phyloP scores from a whole-genome alignment of 2,329 filamentous ascomycete species.

The Cladosporium sphaerospermum region DNA sequence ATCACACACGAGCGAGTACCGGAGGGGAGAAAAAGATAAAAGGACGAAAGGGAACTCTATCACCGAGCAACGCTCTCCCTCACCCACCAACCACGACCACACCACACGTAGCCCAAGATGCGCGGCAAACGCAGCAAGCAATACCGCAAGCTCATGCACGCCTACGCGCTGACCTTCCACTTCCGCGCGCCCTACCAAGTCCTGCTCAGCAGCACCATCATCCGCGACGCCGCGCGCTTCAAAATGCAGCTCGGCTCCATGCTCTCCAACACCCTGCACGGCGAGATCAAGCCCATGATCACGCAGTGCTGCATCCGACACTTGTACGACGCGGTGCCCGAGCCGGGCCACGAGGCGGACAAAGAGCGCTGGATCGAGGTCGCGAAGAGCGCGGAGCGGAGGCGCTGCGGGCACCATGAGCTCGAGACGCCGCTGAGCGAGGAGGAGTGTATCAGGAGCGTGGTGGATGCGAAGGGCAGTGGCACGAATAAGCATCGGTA shows the following conservation, averaged over 20 bases:
- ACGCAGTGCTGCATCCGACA: constrained; percentile 76
- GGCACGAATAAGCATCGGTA: constrained; percentile 73
- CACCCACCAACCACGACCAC: not conserved
- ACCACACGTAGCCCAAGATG: constrained; percentile 43
- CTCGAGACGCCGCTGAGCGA: constrained; percentile 65
- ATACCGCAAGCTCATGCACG: constrained; percentile 88
- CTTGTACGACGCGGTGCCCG: constrained; percentile 51
- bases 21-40: not conserved
- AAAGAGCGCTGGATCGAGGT: constrained; percentile 60
- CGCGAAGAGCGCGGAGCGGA: constrained; percentile 68
- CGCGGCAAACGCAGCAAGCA: constrained; percentile 64
- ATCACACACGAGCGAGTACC: too few relatives aligned
- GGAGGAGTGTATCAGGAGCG: constrained; percentile 62
- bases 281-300: constrained; percentile 78
- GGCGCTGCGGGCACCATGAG: constrained; percentile 72
- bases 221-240: constrained; percentile 72
- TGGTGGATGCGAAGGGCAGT: constrained; percentile 71
- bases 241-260: constrained; percentile 82
- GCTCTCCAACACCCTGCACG: constrained; percentile 77
- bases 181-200: constrained; percentile 95
- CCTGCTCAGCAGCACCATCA: constrained; percentile 77
- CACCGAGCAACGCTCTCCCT: too few relatives aligned
- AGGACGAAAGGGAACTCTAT: not conserved
- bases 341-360: constrained; percentile 17
- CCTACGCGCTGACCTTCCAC: constrained; percentile 79